Percentiles rank a stretch among this genome's conserved stretches.
These are phyloP conservation scores for Acacia melanoxylon DNA, from an alignment of 306 rosid genomes.

Conservation along the genomic window DNA sequence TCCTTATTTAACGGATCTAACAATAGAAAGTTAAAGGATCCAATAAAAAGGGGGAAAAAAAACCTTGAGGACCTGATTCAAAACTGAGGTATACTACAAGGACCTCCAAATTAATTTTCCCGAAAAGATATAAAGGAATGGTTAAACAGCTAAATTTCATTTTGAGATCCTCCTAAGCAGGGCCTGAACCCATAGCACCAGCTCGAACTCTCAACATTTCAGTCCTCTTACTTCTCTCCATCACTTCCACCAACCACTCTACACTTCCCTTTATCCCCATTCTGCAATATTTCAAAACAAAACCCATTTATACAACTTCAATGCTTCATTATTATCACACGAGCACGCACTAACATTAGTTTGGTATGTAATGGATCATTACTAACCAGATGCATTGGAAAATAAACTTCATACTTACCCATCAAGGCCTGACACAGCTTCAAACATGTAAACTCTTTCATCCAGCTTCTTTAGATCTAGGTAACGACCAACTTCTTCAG, in stretches of 20 bases:
- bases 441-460: conserved; percentile 94
- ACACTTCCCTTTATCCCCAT: conserved; percentile 84
- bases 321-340: background rate
- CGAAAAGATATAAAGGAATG: conserved; percentile 27
- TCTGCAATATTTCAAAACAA: conserved; percentile 49
- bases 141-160: conserved; percentile 33
- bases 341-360: background rate
- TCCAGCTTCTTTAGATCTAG: conserved; percentile 92
- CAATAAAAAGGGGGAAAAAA: no score
- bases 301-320: background rate
- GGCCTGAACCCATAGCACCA: conserved; percentile 58
- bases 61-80: no score
- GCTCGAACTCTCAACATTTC: conserved; percentile 84
- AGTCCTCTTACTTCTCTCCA: conserved; percentile 98
- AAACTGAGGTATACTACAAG: no score
- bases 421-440: conserved; percentile 91
- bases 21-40: no score
- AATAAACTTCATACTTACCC: conserved; percentile 59
- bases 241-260: conserved; percentile 94
- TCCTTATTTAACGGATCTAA: no score
- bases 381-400: conserved; percentile 20
- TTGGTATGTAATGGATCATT: conserved; percentile 12
- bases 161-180: conserved; percentile 38
- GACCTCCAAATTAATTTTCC: no score
- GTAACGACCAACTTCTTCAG: conserved; percentile 85